Conservation (phyloP, 2,329 filamentous ascomycete species). For the Calonectria crousiana region DNA sequence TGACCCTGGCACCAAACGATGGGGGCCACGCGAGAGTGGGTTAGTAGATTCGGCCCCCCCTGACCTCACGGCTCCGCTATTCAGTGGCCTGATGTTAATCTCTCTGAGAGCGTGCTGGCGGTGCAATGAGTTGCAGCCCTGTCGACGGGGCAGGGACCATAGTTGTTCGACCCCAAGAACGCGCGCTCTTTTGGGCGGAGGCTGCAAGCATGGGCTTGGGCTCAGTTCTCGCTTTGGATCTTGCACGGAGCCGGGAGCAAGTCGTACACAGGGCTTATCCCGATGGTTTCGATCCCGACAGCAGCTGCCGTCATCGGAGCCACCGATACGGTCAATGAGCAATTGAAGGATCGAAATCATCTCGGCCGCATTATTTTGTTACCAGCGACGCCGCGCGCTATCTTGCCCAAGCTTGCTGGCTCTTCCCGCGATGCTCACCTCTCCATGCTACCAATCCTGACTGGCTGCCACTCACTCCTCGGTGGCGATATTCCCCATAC, state of each 20-base stretch:
- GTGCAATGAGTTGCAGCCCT: conserved; percentile 37
- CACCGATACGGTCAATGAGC: neutral
- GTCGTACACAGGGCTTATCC: conserved; percentile 5
- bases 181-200: conserved; percentile 14
- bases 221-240: conserved; percentile 12
- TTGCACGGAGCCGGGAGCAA: conserved; percentile 10
- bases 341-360: neutral
- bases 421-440: conserved; percentile 4
- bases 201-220: conserved; percentile 11
- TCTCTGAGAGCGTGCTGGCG: conserved; percentile 38
- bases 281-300: neutral
- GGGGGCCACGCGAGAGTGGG: conserved; percentile 47
- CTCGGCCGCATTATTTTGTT: neutral
- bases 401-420: neutral
- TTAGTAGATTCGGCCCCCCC: conserved; percentile 42
- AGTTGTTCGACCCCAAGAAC: conserved; percentile 15
- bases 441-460: neutral
- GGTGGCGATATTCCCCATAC: conserved; percentile 3
- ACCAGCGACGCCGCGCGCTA: neutral
- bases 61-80: conserved; percentile 33
- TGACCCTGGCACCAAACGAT: conserved; percentile 38
- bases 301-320: neutral
- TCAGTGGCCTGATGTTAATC: conserved; percentile 46
- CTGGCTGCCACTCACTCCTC: neutral
- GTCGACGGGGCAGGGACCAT: conserved; percentile 19